Evolutionary conservation across 306 rosid genomes (phyloP).

Genomic region (Begonia loranthoides): DNA sequence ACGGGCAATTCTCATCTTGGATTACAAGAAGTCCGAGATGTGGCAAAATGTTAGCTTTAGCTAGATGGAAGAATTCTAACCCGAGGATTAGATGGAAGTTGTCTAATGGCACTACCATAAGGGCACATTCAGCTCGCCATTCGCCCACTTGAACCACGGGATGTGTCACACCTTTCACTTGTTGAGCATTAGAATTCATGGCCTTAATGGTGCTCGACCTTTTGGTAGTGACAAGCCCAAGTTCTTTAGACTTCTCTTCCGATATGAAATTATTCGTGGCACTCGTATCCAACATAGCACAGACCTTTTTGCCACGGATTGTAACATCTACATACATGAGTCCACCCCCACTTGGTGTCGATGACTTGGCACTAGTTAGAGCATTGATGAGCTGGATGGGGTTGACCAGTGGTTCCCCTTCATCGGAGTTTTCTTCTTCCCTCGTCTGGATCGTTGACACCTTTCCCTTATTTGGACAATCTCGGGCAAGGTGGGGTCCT

Average conservation of each 20-base stretch:
- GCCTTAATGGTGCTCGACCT: not conserved
- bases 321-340: not conserved
- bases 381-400: not conserved
- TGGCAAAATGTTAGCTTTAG: not conserved
- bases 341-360: not conserved
- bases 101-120: not conserved
- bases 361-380: not conserved
- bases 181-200: not conserved
- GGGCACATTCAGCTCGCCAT: not conserved
- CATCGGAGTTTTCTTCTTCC: not conserved
- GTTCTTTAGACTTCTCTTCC: not conserved
- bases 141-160: not conserved
- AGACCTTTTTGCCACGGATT: not conserved
- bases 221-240: not conserved
- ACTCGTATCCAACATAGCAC: not conserved
- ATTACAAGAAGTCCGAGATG: not conserved
- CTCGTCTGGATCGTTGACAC: not conserved
- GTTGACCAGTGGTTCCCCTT: no score
- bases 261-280: not conserved
- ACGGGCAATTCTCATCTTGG: not conserved
- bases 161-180: not conserved
- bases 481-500: not conserved
- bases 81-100: not conserved
- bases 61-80: not conserved
- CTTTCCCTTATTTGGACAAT: not conserved